phyloP scores from a whole-genome alignment of 2,329 filamentous ascomycete species.

The Didymella pinodella region DNA sequence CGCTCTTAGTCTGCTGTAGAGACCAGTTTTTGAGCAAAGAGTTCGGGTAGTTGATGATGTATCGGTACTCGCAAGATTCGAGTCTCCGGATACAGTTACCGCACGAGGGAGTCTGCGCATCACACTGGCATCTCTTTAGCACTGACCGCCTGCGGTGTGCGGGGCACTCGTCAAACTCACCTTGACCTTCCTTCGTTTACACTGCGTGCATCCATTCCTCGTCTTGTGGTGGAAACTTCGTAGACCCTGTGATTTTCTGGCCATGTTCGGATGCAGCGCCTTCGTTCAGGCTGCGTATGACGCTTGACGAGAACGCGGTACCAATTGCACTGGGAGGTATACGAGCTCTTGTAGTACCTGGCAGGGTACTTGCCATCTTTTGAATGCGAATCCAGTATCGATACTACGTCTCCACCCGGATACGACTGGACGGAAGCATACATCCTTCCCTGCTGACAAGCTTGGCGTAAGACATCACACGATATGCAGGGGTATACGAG shows the following conservation, averaged over 20 bases:
- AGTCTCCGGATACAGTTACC: not conserved
- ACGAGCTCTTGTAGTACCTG: not conserved
- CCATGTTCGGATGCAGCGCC: not conserved
- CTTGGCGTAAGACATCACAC: not conserved
- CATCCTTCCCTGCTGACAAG: not conserved
- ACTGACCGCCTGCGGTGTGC: not conserved
- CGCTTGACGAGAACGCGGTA: not conserved
- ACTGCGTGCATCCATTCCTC: not conserved
- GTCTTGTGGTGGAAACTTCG: not conserved
- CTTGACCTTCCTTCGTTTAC: not conserved
- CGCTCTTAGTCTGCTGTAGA: not conserved
- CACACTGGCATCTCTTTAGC: not conserved
- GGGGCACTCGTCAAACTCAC: not conserved
- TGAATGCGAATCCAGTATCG: not conserved
- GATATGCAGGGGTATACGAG: not conserved
- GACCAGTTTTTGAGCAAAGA: not conserved
- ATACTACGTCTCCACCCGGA: not conserved
- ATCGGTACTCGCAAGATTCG: not conserved
- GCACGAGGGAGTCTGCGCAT: not conserved
- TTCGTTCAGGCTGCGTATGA: too few relatives aligned
- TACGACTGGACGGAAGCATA: not conserved
- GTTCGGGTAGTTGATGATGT: not conserved
- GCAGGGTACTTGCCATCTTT: not conserved
- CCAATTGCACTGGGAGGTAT: not conserved
- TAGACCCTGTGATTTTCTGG: not conserved